Conservation (phyloP, 768 basidiomycete genomes). For the Leccinellum luteum region DNA sequence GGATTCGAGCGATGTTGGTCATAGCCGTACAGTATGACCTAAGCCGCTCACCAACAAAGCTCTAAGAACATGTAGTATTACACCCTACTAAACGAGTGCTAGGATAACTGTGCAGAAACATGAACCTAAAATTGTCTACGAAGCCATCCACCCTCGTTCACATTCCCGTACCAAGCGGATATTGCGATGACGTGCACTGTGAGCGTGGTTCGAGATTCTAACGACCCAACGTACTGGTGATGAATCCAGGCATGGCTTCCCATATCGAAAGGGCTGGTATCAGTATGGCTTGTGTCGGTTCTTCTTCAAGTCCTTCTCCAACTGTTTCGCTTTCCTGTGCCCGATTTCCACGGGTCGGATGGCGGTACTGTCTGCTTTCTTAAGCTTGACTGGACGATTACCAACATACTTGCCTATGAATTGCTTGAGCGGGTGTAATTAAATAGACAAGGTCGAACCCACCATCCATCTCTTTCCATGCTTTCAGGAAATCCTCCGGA, state of each 20-base stretch:
- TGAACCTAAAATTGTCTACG: not conserved
- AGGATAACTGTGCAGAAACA: not conserved
- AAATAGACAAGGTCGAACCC: slow-evolving; percentile 24
- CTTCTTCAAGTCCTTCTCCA: slow-evolving; percentile 91
- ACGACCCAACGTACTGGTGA: slow-evolving; percentile 29
- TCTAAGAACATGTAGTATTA: not conserved
- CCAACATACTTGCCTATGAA: slow-evolving; percentile 92
- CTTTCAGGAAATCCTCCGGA: slow-evolving; percentile 96
- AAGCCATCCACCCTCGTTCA: slow-evolving; percentile 7
- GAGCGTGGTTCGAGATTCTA: slow-evolving; percentile 24
- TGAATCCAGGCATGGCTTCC: slow-evolving; percentile 1
- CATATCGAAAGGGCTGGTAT: slow-evolving; percentile 8
- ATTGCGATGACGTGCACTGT: slow-evolving; percentile 14
- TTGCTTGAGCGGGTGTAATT: slow-evolving; percentile 3
- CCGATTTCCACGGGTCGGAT: slow-evolving; percentile 93
- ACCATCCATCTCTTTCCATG: slow-evolving; percentile 99
- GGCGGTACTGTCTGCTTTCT: slow-evolving; percentile 85
- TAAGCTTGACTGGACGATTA: slow-evolving; percentile 93
- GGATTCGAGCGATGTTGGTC: not conserved
- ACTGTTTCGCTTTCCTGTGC: slow-evolving; percentile 83
- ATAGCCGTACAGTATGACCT: slow-evolving; percentile 10
- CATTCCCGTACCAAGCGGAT: slow-evolving; percentile 1
- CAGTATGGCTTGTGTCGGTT: slow-evolving; percentile 84
- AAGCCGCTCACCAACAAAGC: slow-evolving; percentile 10
- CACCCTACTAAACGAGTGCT: slow-evolving; percentile 1